phyloP scores from a whole-genome alignment of 306 rosid species.

The Cucurbita moschata region DNA sequence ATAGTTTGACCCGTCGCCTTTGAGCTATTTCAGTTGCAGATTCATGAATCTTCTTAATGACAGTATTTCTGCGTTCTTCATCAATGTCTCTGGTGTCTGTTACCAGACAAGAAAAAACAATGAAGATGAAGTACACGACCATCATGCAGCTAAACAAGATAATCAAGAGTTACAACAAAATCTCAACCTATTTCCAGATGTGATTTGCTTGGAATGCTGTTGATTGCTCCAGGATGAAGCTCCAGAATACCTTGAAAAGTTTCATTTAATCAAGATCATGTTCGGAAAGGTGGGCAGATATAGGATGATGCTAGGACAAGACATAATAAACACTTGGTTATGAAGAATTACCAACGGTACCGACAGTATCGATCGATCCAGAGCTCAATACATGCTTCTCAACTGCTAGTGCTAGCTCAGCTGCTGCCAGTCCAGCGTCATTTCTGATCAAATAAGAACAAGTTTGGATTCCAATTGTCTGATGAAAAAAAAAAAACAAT shows the following conservation, averaged over 20 bases:
- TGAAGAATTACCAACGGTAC: conserved; percentile 64
- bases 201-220: conserved; percentile 89
- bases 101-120: not conserved
- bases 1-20: conserved; percentile 54
- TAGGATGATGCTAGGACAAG: not conserved
- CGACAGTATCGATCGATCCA: conserved; percentile 87
- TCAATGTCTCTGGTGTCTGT: conserved; percentile 84
- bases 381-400: conserved; percentile 80
- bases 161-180: conserved; percentile 8
- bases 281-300: not conserved
- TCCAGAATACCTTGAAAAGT: conserved; percentile 52
- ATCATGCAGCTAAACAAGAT: not conserved
- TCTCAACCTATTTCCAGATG: conserved; percentile 74
- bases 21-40: conserved; percentile 51
- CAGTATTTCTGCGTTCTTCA: conserved; percentile 66
- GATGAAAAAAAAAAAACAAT: not conserved
- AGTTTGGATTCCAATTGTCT: not conserved
- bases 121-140: not conserved
- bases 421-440: conserved; percentile 94
- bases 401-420: conserved; percentile 79
- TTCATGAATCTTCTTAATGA: conserved; percentile 59
- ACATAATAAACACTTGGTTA: not conserved
- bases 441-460: conserved; percentile 33
- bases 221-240: conserved; percentile 91
- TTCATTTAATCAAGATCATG: not conserved